Evolutionary conservation across 2,329 filamentous ascomycete genomes (phyloP), one percentile per base, ranked within the genome.

Genomic region (Pseudopyrenochaeta lycopersici): DNA sequence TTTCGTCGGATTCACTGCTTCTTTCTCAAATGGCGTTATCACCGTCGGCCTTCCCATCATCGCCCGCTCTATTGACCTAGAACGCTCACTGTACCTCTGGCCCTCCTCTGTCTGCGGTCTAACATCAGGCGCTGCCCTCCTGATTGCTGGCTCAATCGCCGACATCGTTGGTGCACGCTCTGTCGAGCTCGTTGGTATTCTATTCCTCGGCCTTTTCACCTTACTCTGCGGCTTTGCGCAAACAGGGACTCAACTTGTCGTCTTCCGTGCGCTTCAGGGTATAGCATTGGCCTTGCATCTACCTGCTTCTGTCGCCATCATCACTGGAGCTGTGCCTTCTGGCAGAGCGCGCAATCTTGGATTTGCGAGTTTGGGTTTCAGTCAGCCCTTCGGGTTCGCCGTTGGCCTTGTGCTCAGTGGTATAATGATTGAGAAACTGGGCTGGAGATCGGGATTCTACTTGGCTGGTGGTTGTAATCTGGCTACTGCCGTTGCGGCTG

Each of bases 401-500:
- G 60, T 83, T 7, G 83, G 83, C 0, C 66, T 85, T 0, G 78
- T 85, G 1, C 56, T 84, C 1, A 81, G 78, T 9, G 83, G 83
- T 11, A 65, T 84, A 1, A 67, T 84, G 11, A 71, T 80, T 5
- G 78, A 82, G 38, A 76, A 73, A 0, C 62, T 78, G 3, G 81
- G 81, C 1, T 84, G 82, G 82, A 71, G 81, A 3, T 71, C 74
- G 1, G 79, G 77, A 3, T 84, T 79, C 61, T 84, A 81, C 49
- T 49, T 81, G 1, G 54, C 58, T 27, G 70, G 63, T 23, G 64
- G 57, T 9, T 61, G 61, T 9, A 73, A 71, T 1, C 56, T 81
- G 10, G 54, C 69, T 1, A 57, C 80, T 2, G 76, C 78, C 15
- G 33, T 70, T 0, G 58, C 76, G 18, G 76, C 75, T 1, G n/a